Conservation (phyloP, 2,329 filamentous ascomycete species). For the Ophiocordyceps camponoti-floridani region DNA sequence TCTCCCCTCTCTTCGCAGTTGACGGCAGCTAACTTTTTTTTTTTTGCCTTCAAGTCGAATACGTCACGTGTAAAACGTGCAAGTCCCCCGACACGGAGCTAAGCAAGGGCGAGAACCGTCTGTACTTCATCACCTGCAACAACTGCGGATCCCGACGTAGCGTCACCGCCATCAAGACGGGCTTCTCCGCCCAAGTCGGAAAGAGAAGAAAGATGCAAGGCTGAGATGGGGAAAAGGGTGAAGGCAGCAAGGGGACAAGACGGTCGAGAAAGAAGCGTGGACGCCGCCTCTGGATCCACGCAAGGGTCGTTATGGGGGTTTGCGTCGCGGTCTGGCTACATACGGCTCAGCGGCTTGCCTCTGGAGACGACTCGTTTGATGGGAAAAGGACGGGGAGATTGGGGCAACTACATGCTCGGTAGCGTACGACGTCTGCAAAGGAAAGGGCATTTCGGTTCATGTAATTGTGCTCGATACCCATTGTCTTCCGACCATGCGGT, state of each 20-base stretch:
- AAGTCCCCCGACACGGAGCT: conserved; percentile 86
- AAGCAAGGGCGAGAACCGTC: conserved; percentile 96
- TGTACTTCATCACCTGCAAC: conserved; percentile 96
- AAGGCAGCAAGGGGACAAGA: neutral
- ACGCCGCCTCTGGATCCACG: no score
- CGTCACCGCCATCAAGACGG: conserved; percentile 97
- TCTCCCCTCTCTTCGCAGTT: neutral
- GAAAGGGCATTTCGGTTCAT: no score
- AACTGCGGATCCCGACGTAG: conserved; percentile 67
- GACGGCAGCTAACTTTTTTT: neutral
- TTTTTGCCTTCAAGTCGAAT: conserved; percentile 53
- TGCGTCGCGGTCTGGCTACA: no score
- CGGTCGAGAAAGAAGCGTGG: neutral
- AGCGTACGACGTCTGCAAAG: no score
- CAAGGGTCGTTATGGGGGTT: no score
- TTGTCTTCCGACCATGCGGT: no score
- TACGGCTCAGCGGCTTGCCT: no score
- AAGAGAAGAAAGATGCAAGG: conserved; percentile 92
- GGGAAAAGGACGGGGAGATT: no score
- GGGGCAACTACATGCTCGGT: no score
- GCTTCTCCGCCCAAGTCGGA: conserved; percentile 98
- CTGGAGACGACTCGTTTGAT: no score
- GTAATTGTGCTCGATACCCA: no score
- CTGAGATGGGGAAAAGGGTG: conserved; percentile 34
- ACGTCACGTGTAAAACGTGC: conserved; percentile 98